Evolutionary conservation across 2,329 filamentous ascomycete genomes (phyloP), one percentile per base, ranked within the genome.

Genomic region (Talaromyces rugulosus): DNA sequence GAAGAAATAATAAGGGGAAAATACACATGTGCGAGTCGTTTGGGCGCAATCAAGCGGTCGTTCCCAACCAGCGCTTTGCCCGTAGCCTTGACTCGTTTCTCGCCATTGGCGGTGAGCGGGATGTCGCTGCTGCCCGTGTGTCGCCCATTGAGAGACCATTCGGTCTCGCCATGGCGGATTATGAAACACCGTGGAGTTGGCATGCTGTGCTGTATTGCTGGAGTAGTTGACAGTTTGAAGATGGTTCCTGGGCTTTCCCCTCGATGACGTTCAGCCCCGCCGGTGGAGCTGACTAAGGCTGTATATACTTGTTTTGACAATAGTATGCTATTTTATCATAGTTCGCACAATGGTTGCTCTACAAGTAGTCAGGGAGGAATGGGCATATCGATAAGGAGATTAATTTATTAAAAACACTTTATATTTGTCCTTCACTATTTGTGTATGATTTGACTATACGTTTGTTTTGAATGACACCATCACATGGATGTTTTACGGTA

Each of bases 121-220:
- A 98, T 90, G 71, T 98, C 93, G n/a, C 90, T 90, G 31, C 81
- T 83, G 58, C 92, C 90, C 0, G 94, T 98, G 77, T 97, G 91
- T 58, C 87, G 84, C 61, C 92, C 93, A 68, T 89, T 89, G 55
- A 96, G 86, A 5, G 91, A 96, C 93, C 93, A 98, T 80, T 96
- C 92, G 4, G 93, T 98, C 80, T 97, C 92, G 77, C 93, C 94
- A 73, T 97, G 93, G 69, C 93, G 91, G 74, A 92, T 80, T 68
- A 95, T 86, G 80, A 94, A 94, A 73, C 91, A 87, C 59, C 90
- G 85, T 1, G 91, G 90, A 2, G 88, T 86, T 2, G 75, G 65
- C 77, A 80, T 77, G 65, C 59, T 62, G 58, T 36, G 33, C 8
- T 23, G n/a, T 47, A 6, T n/a, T n/a, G 4, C 2, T 18, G n/a